Conservation (phyloP, 345 rosid genomes). For the Conringia planisiliqua region DNA sequence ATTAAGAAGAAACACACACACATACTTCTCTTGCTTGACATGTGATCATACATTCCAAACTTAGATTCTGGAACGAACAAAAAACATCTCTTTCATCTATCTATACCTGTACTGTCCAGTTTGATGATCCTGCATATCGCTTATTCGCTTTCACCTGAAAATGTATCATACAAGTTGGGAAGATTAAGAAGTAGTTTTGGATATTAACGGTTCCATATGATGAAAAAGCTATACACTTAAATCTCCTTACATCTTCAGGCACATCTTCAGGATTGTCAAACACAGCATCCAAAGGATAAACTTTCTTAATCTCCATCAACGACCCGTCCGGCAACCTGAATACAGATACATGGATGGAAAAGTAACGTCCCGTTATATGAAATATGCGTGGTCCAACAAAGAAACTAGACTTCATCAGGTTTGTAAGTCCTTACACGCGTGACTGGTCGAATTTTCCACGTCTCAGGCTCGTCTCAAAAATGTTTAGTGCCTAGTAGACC, state of each 20-base stretch:
- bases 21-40: background rate
- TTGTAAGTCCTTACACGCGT: constrained; percentile 61
- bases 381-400: background rate
- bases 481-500: constrained; percentile 69
- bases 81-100: constrained; percentile 4
- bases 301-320: constrained; percentile 83
- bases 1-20: background rate
- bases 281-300: constrained; percentile 91
- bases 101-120: constrained; percentile 95
- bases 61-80: background rate
- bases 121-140: constrained; percentile 84
- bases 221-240: constrained; percentile 1
- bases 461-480: constrained; percentile 86
- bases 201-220: background rate
- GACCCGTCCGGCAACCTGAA: constrained; percentile 92
- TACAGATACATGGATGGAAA: background rate
- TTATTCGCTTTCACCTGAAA: constrained; percentile 76
- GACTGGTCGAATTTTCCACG: constrained; percentile 96
- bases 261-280: constrained; percentile 79
- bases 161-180: background rate
- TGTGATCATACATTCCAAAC: background rate
- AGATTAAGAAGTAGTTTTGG: background rate
- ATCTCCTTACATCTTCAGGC: constrained; percentile 81
- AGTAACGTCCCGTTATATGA: background rate
- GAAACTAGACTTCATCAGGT: background rate